Evolutionary conservation across 345 rosid species (phyloP).

Genomic region (Triadica sebifera): DNA sequence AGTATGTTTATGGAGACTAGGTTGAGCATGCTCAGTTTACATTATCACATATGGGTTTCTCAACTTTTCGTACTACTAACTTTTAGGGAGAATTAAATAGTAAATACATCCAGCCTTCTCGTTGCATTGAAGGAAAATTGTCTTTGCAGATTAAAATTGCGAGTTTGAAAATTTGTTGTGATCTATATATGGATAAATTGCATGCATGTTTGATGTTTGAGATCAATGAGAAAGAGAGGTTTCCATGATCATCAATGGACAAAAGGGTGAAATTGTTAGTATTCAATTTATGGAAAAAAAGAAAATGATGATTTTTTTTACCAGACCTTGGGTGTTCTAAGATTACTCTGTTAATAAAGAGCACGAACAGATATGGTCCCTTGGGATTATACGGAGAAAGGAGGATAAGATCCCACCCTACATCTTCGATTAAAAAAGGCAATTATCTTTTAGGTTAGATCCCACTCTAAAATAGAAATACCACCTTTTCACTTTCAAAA

Average conservation of each 20-base stretch:
- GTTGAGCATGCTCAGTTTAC: neutral
- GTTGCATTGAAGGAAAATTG: no score
- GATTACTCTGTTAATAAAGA: neutral
- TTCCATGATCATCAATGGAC: no score
- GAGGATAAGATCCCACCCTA: neutral
- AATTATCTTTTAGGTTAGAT: neutral
- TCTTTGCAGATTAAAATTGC: no score
- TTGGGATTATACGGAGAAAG: neutral
- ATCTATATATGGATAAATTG: no score
- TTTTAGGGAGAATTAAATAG: no score
- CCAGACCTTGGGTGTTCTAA: neutral
- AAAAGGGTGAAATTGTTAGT: neutral
- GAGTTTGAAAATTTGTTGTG: no score
- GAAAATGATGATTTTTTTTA: neutral
- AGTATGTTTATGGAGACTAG: neutral
- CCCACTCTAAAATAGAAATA: neutral
- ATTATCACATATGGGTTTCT: neutral
- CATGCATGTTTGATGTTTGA: no score
- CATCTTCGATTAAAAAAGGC: neutral
- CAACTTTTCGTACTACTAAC: neutral
- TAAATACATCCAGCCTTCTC: no score
- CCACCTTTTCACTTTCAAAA: neutral
- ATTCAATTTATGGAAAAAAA: neutral
- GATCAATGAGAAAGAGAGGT: no score
- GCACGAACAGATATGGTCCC: neutral